Base-by-base conservation (phyloP, 805 yeast genomes). In the Kazachstania africana region DNA sequence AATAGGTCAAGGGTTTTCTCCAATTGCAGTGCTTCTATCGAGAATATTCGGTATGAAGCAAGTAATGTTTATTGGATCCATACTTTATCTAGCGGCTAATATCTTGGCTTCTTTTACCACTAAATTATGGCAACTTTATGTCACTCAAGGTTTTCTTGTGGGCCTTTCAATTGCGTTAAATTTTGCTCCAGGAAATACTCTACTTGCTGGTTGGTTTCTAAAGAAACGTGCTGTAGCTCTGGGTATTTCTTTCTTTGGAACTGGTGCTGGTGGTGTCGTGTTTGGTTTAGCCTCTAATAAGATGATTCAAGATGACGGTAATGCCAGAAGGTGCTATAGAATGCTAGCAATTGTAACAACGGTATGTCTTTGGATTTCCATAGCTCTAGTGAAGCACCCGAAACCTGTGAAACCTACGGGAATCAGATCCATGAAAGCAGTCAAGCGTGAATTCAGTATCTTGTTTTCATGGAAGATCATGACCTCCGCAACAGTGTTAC, bases 131-230 rank as follows among this genome's bases (percentile, higher is more conserved):
- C 75, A 80, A 38, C 46, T 80, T 10, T 75, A 66, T 44, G 50
- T 75, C 25, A 70, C 82, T 5, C 87, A 79, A 53, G 87, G 88
- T 18, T 59, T 77, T 2, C 37, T 79, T 26, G 67, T 66, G 32
- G 79, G 84, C 20, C 45, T 68, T 20, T 49, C 61, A 1, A 60
- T 62, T 22, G 72, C 82, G 0, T 48, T 72, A 12, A 59, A 74
- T 22, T 68, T 72, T 32, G 62, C 74, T 3, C 78, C 88, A 1
- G 73, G 71, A 4, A 56, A 73, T 14, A 63, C 73, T 2, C 53
- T 78, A 10, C 44, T 79, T 16, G 84, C 85, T 0, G 81, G 73
- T 33, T 79, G 81, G 78, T 80, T 80, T 48, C 53, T 70, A 27
- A 75, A 70, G 40, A 74, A 59, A 36, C 62, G 87, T 41, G 75